Evolutionary conservation across 2,329 filamentous ascomycete species (phyloP).

Genomic region (Aspergillus sergii): DNA sequence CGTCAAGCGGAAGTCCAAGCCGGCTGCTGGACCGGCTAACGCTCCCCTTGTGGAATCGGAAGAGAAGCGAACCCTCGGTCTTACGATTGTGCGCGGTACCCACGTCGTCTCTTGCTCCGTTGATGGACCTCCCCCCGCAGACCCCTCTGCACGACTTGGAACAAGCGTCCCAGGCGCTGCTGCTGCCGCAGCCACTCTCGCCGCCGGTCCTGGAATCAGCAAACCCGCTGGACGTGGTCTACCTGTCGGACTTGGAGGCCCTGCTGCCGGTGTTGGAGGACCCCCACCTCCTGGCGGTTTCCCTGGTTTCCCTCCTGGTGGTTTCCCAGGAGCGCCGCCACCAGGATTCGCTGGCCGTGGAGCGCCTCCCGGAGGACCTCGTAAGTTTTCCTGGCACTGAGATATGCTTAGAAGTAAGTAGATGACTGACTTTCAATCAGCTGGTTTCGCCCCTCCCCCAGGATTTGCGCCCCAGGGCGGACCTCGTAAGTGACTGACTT

Average conservation of each 20-base stretch:
- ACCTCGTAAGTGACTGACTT: conserved; percentile 46
- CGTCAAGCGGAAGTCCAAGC: conserved; percentile 82
- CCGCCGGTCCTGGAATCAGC: conserved; percentile 84
- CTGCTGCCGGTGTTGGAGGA: conserved; percentile 83
- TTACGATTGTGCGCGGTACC: conserved; percentile 91
- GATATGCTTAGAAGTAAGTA: neutral
- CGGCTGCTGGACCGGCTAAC: conserved; percentile 58
- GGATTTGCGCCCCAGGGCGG: conserved; percentile 49
- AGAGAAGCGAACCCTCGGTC: conserved; percentile 94
- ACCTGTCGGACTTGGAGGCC: conserved; percentile 82
- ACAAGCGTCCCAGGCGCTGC: conserved; percentile 66
- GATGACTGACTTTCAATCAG: conserved; percentile 26
- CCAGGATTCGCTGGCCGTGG: conserved; percentile 55
- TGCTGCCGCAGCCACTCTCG: conserved; percentile 65
- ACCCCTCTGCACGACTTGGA: conserved; percentile 86
- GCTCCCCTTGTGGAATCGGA: conserved; percentile 78
- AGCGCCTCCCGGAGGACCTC: conserved; percentile 53
- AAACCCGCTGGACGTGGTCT: conserved; percentile 85
- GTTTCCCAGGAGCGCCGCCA: conserved; percentile 55
- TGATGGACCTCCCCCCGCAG: conserved; percentile 91
- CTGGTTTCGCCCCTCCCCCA: conserved; percentile 51
- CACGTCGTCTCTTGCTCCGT: conserved; percentile 94
- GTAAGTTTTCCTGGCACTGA: conserved; percentile 43
- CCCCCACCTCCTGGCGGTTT: conserved; percentile 65
- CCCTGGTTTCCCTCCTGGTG: conserved; percentile 54